Conservation (phyloP, 495 filamentous ascomycete genomes). For the Oidiodendron maius region DNA sequence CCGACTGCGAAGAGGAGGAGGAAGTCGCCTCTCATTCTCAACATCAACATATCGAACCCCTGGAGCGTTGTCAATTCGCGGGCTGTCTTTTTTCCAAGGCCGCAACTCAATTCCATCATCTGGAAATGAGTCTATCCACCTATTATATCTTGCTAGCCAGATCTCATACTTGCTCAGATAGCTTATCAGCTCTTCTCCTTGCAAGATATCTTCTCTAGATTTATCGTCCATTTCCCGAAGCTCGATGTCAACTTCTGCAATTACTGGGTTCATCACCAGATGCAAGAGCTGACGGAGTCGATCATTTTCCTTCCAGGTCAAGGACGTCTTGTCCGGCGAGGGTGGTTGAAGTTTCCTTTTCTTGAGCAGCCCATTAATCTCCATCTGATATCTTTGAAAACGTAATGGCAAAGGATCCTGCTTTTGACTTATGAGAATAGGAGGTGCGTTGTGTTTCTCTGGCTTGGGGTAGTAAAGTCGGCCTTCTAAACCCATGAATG, state of each 20-base stretch:
- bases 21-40: neutral
- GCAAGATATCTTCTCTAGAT: neutral
- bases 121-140: neutral
- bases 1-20: neutral
- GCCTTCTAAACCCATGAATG: neutral
- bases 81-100: neutral
- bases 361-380: neutral
- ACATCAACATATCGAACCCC: neutral
- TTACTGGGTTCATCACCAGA: neutral
- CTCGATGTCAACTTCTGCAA: neutral
- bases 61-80: neutral
- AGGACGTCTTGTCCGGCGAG: neutral
- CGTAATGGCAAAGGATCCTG: neutral
- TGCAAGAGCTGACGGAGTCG: neutral
- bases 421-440: neutral
- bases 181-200: neutral
- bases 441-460: neutral
- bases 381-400: neutral
- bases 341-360: neutral
- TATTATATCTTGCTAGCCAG: neutral
- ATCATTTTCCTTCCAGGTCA: neutral
- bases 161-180: neutral
- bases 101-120: neutral
- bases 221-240: neutral
- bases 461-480: neutral